Evolutionary conservation across 768 basidiomycete genomes (phyloP).

Genomic region (Podaxis carcinomalis): DNA sequence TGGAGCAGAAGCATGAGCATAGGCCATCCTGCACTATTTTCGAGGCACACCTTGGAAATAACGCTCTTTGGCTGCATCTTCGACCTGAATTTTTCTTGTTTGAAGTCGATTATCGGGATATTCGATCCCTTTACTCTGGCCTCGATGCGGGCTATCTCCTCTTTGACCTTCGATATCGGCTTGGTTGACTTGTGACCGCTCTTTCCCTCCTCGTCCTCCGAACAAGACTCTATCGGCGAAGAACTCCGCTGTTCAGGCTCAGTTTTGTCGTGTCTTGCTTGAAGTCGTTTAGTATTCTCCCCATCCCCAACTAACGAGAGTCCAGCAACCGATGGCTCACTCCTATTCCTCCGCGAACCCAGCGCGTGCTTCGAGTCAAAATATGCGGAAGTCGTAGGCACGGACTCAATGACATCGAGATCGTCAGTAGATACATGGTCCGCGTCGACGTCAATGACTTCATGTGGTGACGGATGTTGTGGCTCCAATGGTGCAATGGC

Average conservation of each 20-base stretch:
- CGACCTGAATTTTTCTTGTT: not conserved
- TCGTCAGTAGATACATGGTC: slow-evolving; percentile 9
- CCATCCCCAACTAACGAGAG: slow-evolving; percentile 6
- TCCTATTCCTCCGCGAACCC: not conserved
- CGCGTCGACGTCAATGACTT: slow-evolving; percentile 10
- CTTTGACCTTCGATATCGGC: not conserved
- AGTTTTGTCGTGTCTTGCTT: not conserved
- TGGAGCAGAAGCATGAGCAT: not conserved
- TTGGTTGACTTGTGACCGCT: not conserved
- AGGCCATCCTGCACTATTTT: not conserved
- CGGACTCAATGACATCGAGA: not conserved
- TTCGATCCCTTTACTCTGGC: not conserved
- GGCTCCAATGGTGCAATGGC: not conserved
- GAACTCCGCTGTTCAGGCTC: not conserved
- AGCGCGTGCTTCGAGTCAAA: not conserved
- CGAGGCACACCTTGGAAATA: not conserved
- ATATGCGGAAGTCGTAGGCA: not conserved
- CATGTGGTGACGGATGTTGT: not conserved
- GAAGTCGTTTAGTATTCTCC: slow-evolving; percentile 5
- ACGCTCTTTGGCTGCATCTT: slow-evolving; percentile 5
- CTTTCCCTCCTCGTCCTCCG: not conserved
- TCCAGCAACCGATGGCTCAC: not conserved
- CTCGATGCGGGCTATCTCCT: not conserved
- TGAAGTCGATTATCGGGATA: not conserved
- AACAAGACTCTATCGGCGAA: slow-evolving; percentile 1